Conservation (phyloP, 306 rosid genomes). For the Prunus fruticosa region DNA sequence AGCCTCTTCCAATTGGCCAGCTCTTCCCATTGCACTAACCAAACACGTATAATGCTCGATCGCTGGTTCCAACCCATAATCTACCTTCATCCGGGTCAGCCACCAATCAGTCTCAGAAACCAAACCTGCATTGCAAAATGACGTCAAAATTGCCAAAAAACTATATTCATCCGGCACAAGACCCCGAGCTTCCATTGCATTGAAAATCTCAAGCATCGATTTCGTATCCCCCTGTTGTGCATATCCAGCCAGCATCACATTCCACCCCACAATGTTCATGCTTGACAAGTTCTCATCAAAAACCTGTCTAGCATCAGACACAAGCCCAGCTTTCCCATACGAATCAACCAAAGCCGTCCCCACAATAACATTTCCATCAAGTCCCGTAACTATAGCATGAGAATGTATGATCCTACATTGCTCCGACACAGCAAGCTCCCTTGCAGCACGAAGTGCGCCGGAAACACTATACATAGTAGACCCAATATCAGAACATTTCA, state of each 20-base stretch:
- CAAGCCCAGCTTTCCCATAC: slow-evolving; percentile 76
- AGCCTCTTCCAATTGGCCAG: slow-evolving; percentile 54
- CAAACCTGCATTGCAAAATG: slow-evolving; percentile 57
- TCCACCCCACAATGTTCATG: slow-evolving; percentile 75
- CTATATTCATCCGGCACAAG: slow-evolving; percentile 66
- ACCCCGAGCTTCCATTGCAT: slow-evolving; percentile 44
- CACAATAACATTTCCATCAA: slow-evolving; percentile 48
- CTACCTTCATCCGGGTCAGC: slow-evolving; percentile 59
- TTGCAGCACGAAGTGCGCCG: slow-evolving; percentile 59
- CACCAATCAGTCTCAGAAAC: slow-evolving; percentile 54
- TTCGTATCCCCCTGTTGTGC: slow-evolving; percentile 72
- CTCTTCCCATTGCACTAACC: slow-evolving; percentile 4
- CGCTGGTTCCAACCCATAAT: slow-evolving; percentile 58
- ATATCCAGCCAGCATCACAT: slow-evolving; percentile 78
- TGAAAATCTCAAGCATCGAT: not conserved
- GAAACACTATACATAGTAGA: slow-evolving; percentile 64
- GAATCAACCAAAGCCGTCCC: slow-evolving; percentile 64
- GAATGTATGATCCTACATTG: slow-evolving; percentile 70
- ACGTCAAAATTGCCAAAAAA: slow-evolving; percentile 63
- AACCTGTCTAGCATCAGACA: slow-evolving; percentile 59
- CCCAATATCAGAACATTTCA: slow-evolving; percentile 42
- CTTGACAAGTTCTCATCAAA: slow-evolving; percentile 43
- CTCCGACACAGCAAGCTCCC: slow-evolving; percentile 73
- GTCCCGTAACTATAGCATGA: slow-evolving; percentile 52
- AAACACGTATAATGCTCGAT: slow-evolving; percentile 89